phyloP scores from a whole-genome alignment of 345 rosid species.

The Hibiscus syriacus region DNA sequence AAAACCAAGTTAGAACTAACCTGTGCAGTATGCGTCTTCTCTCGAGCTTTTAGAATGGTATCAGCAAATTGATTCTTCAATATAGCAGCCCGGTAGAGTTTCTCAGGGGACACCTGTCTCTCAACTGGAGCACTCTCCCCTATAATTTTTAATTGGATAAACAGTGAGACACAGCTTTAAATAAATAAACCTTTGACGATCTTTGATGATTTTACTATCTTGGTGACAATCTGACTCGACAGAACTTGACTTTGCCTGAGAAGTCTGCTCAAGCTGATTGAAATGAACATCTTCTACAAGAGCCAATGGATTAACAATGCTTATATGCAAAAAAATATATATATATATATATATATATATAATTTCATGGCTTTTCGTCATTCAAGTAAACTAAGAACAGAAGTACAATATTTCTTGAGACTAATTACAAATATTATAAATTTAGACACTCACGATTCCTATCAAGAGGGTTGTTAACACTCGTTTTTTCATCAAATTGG shows the following conservation, averaged over 20 bases:
- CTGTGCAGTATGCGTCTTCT: conserved; percentile 68
- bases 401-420: neutral
- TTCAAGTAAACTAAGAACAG: neutral
- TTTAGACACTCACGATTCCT: conserved; percentile 36
- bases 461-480: conserved; percentile 28
- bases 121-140: conserved; percentile 66
- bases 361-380: conserved; percentile 3
- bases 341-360: no score
- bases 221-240: conserved; percentile 47
- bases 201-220: conserved; percentile 56
- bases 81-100: conserved; percentile 69
- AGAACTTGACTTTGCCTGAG: conserved; percentile 36
- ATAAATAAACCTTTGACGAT: conserved; percentile 10
- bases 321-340: neutral
- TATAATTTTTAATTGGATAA: conserved; percentile 30
- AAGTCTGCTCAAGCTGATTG: conserved; percentile 42
- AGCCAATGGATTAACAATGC: neutral
- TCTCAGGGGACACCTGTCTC: conserved; percentile 72
- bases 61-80: conserved; percentile 86
- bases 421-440: neutral
- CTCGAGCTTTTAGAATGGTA: conserved; percentile 86
- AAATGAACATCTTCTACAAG: conserved; percentile 45
- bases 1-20: conserved; percentile 24
- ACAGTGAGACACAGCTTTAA: conserved; percentile 31
- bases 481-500: conserved; percentile 37